Base-by-base conservation (phyloP, 345 rosid genomes). In the Rhodamnia argentea region DNA sequence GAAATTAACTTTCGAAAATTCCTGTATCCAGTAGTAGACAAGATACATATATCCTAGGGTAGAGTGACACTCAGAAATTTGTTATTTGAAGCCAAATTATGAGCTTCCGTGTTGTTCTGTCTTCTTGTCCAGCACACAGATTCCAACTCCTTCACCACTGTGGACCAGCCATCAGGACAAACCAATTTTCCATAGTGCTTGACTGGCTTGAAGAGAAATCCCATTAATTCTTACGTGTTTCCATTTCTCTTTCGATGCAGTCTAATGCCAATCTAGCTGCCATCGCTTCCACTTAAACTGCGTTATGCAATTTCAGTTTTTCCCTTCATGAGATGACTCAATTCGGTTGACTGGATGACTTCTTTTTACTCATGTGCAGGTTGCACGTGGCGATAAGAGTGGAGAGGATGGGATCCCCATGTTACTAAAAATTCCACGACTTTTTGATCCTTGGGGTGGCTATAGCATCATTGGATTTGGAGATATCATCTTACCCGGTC, bases 361-460 rank as follows among this genome's bases (percentile, higher is more conserved):
- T 22, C 62, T 47, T 86, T 83, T 85, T 74, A 52, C 86, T 83
- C 81, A 40, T 82, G 56, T 81, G 56, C 91, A 97, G 99, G 99
- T 96, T 83, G 99, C 99, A 85, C 99, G 99, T 85, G 99, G 99
- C 81, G 99, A 96, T 90, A 93, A 86, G 89, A 94, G 97, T 84
- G 99, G 98, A 85, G 98, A 96, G 87, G 99, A 96, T 88, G 98
- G 99, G 13, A 96, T 97, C 87, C 99, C 99, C 2, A 94, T 97
- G 99, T 93, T 97, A 86, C 85, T 97, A 87, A 97, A 97, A 92
- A 95, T 97, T 82, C 99, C 99, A 29, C 93, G 98, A 62, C 93
- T 97, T 96, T 96, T 95, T 93, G 99, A 97, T 90, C 99, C 99
- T 83, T 97, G 99, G 99, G 99, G 99, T 87, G 99, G 99, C 85